A percentile compares a stretch with the other conserved stretches of the same genome.
Evolutionary conservation across 148 eudicot species (phyloP).

Genomic region (Amaranthus cruentus): DNA sequence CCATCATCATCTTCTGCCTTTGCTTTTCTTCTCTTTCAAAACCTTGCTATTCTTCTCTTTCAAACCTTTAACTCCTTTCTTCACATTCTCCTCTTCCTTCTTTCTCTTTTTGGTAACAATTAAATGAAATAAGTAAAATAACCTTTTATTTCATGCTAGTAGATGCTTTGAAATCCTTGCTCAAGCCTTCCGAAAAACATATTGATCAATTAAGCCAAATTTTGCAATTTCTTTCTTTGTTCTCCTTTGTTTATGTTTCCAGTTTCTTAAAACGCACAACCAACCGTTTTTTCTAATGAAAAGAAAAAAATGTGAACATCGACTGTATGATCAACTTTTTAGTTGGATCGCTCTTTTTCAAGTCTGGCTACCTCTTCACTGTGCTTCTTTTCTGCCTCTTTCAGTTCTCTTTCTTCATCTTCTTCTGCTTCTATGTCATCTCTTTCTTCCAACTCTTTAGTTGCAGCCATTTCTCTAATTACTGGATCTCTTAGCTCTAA

Average conservation of each 20-base stretch:
- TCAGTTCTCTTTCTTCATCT: conserved; percentile 65
- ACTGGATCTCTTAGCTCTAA: conserved; percentile 80
- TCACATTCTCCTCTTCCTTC: too few relatives aligned
- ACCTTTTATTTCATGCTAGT: too few relatives aligned
- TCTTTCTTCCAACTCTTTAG: conserved; percentile 81
- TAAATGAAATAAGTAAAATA: too few relatives aligned
- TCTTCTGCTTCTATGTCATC: conserved; percentile 77
- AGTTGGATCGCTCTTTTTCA: conserved; percentile 26
- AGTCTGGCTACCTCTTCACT: conserved; percentile 59
- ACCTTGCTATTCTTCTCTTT: too few relatives aligned
- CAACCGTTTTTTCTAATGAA: neutral
- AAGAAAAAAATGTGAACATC: neutral
- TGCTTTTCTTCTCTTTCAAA: too few relatives aligned
- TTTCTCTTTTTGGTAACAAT: too few relatives aligned
- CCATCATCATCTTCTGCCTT: too few relatives aligned
- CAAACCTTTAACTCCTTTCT: too few relatives aligned
- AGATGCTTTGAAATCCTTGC: neutral
- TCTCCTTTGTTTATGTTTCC: neutral
- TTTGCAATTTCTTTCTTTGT: neutral
- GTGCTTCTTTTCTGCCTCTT: conserved; percentile 68
- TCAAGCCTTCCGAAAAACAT: neutral
- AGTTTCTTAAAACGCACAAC: neutral
- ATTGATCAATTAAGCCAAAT: neutral
- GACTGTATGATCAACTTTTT: neutral
- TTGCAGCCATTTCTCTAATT: conserved; percentile 79